phyloP scores from a whole-genome alignment of 176 grass and related monocot genomes.

The Thalia dealbata region DNA sequence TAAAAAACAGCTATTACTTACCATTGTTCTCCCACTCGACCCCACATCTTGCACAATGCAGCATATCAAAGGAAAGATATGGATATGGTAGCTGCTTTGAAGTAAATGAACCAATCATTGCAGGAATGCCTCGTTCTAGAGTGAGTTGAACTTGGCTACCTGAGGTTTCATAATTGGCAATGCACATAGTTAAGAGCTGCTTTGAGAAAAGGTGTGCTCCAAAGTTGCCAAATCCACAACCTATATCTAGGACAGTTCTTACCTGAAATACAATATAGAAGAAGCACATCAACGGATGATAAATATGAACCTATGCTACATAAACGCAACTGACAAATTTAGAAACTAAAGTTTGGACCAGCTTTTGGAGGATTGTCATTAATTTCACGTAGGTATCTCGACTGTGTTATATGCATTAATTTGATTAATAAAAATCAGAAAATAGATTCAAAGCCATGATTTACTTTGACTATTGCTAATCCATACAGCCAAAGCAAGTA shows the following conservation, averaged over 20 bases:
- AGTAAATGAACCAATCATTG: slow-evolving; percentile 84
- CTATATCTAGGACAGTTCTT: slow-evolving; percentile 93
- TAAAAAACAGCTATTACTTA: slow-evolving; percentile 21
- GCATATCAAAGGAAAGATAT: slow-evolving; percentile 95
- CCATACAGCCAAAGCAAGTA: too few relatives aligned
- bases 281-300: not conserved
- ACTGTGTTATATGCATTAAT: too few relatives aligned
- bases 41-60: slow-evolving; percentile 88
- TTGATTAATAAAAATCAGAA: too few relatives aligned
- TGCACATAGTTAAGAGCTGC: slow-evolving; percentile 89
- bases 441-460: too few relatives aligned
- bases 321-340: not conserved
- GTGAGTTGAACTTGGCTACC: slow-evolving; percentile 99
- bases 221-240: slow-evolving; percentile 96
- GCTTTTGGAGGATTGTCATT: too few relatives aligned
- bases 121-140: slow-evolving; percentile 94
- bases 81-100: slow-evolving; percentile 79
- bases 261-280: slow-evolving; percentile 41
- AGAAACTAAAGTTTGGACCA: not conserved
- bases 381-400: too few relatives aligned
- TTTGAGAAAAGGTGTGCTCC: slow-evolving; percentile 76
- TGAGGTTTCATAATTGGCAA: slow-evolving; percentile 84
- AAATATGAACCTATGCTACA: not conserved
- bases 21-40: slow-evolving; percentile 86
- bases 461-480: too few relatives aligned